These are phyloP conservation scores for Globisporangium lucens DNA, from an alignment of 352 stramenopile species.

Conservation along the genomic window DNA sequence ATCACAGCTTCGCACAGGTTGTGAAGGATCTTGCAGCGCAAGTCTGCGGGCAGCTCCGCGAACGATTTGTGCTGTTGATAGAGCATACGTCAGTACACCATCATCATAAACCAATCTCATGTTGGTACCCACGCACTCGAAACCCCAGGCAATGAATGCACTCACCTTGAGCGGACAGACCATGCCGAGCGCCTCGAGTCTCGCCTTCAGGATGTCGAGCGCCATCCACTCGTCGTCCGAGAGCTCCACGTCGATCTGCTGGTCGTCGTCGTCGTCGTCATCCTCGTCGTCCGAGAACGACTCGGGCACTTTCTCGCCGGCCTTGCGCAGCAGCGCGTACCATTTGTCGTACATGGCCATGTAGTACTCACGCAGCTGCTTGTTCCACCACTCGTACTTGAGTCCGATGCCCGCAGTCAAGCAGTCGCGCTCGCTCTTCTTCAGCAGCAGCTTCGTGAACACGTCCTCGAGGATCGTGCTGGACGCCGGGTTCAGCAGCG, in stretches of 20 bases:
- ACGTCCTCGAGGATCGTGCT: conserved; percentile 77
- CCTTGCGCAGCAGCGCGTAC: conserved; percentile 74
- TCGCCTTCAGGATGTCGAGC: conserved; percentile 57
- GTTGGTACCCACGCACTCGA: background rate
- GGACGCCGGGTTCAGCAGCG: conserved; percentile 66
- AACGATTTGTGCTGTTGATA: conserved; percentile 63
- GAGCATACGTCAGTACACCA: background rate
- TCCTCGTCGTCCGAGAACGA: conserved; percentile 70
- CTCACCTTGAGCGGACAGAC: conserved; percentile 56
- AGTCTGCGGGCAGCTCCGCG: conserved; percentile 57
- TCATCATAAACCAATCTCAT: background rate
- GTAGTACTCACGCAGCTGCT: conserved; percentile 83
- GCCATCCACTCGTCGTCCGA: conserved; percentile 77
- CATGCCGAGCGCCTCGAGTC: conserved; percentile 45
- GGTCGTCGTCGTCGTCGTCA: conserved; percentile 22
- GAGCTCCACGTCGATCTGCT: conserved; percentile 70
- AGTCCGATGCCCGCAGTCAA: conserved; percentile 72
- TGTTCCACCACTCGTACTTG: conserved; percentile 89
- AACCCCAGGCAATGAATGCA: background rate
- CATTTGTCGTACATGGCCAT: conserved; percentile 79
- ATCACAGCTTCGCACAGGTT: conserved; percentile 82
- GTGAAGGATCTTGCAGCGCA: conserved; percentile 79
- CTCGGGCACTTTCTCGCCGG: conserved; percentile 58
- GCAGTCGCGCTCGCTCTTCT: conserved; percentile 79
- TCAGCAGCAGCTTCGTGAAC: conserved; percentile 82